phyloP scores from a whole-genome alignment of 2,329 filamentous ascomycete species.

The Paraphoma chrysanthemicola region DNA sequence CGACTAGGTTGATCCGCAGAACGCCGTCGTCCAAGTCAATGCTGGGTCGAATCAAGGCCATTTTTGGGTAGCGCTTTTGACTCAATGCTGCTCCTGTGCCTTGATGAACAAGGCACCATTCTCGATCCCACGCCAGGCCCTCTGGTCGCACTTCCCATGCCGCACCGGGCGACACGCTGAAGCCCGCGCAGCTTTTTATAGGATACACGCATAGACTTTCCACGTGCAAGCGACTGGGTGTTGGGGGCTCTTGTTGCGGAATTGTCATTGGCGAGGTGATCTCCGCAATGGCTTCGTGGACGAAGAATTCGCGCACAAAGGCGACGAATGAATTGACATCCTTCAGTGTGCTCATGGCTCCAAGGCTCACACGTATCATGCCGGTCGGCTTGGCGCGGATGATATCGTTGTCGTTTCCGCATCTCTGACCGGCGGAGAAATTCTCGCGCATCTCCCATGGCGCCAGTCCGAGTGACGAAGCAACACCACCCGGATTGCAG shows the following conservation, averaged over 20 bases:
- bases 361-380: constrained; percentile 82
- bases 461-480: constrained; percentile 72
- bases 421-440: constrained; percentile 84
- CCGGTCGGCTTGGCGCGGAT: constrained; percentile 87
- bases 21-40: constrained; percentile 74
- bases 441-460: constrained; percentile 85
- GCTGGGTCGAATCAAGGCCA: constrained; percentile 80
- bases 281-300: constrained; percentile 34
- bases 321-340: constrained; percentile 76
- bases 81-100: constrained; percentile 84
- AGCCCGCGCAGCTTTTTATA: constrained; percentile 92
- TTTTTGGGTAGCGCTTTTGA: constrained; percentile 86
- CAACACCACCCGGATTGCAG: constrained; percentile 90
- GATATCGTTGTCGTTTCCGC: constrained; percentile 82
- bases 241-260: constrained; percentile 33
- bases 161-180: constrained; percentile 67
- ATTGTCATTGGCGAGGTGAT: constrained; percentile 26
- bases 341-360: constrained; percentile 81
- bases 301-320: constrained; percentile 66
- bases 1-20: constrained; percentile 66
- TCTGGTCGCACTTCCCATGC: constrained; percentile 81
- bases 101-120: constrained; percentile 93
- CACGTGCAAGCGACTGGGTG: constrained; percentile 47
- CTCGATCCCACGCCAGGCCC: constrained; percentile 90
- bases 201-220: constrained; percentile 73